Percentiles rank a stretch among this genome's conserved stretches.
Evolutionary conservation across 179 eudicot genomes (phyloP).

Genomic region (Beta macrorhiza): DNA sequence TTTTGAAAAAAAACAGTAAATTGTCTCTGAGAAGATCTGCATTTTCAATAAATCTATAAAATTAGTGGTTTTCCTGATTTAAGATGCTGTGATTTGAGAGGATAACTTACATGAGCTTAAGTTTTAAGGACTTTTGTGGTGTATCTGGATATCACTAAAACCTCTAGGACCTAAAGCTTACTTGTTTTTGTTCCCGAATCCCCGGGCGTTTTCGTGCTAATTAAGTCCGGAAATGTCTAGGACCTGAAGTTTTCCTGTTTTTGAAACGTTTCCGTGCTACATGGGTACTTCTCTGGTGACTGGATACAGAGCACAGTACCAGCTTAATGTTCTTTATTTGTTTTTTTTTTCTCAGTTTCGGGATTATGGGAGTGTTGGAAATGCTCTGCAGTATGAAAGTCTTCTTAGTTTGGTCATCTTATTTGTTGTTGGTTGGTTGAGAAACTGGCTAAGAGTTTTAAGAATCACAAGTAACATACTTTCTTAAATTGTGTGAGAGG

Average conservation of each 20-base stretch:
- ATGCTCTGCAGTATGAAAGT: neutral
- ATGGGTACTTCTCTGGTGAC: too few relatives aligned
- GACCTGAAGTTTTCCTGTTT: too few relatives aligned
- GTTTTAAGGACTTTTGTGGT: neutral
- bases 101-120: neutral
- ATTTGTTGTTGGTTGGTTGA: slow-evolving; percentile 14
- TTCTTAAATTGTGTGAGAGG: slow-evolving; percentile 8
- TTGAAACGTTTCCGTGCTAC: too few relatives aligned
- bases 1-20: too few relatives aligned
- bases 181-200: too few relatives aligned
- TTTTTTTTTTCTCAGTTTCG: too few relatives aligned
- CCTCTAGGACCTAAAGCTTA: too few relatives aligned
- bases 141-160: neutral
- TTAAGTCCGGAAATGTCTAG: too few relatives aligned
- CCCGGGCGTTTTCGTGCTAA: too few relatives aligned
- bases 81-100: neutral
- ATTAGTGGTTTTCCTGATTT: neutral
- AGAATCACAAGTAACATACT: neutral
- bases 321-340: neutral
- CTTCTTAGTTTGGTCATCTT: neutral
- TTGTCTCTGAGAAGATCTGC: neutral
- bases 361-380: neutral
- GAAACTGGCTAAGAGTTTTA: slow-evolving; percentile 1
- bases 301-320: neutral
- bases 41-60: too few relatives aligned